phyloP scores from a whole-genome alignment of 306 rosid species.

The Cicer cuneatum region DNA sequence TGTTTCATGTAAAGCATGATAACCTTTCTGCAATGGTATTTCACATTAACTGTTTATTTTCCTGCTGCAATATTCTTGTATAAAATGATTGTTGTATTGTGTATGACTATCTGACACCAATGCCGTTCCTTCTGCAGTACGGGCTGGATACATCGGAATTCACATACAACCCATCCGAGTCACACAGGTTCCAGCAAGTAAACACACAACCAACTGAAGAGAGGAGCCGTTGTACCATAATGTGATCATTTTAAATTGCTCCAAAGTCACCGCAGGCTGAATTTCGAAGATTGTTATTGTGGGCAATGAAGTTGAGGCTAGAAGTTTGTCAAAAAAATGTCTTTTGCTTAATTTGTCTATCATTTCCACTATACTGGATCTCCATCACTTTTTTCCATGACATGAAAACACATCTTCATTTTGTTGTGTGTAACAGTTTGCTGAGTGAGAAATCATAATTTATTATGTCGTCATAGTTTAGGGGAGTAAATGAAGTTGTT shows the following conservation, averaged over 20 bases:
- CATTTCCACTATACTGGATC: constrained; percentile 46
- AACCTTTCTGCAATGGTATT: constrained; percentile 9
- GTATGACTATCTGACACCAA: constrained; percentile 25
- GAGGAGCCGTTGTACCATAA: constrained; percentile 83
- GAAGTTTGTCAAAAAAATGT: constrained; percentile 35
- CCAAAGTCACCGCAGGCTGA: constrained; percentile 38
- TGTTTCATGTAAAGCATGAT: neutral
- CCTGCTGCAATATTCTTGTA: neutral
- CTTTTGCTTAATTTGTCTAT: constrained; percentile 52
- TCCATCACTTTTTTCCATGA: constrained; percentile 40
- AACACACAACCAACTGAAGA: constrained; percentile 86
- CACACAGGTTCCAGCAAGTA: constrained; percentile 76
- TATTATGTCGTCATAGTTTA: constrained; percentile 26
- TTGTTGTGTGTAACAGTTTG: constrained; percentile 49
- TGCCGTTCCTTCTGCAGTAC: constrained; percentile 62
- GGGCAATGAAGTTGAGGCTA: constrained; percentile 42
- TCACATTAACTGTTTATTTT: neutral
- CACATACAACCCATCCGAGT: constrained; percentile 94
- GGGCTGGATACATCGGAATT: constrained; percentile 94
- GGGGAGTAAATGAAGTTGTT: constrained; percentile 35
- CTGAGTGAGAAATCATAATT: constrained; percentile 25
- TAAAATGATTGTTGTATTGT: constrained; percentile 21
- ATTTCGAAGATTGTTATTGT: constrained; percentile 41
- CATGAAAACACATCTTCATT: constrained; percentile 42
- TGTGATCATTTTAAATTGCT: constrained; percentile 58